phyloP scores from a whole-genome alignment of 495 filamentous ascomycete genomes.

The Bacidia gigantensis region DNA sequence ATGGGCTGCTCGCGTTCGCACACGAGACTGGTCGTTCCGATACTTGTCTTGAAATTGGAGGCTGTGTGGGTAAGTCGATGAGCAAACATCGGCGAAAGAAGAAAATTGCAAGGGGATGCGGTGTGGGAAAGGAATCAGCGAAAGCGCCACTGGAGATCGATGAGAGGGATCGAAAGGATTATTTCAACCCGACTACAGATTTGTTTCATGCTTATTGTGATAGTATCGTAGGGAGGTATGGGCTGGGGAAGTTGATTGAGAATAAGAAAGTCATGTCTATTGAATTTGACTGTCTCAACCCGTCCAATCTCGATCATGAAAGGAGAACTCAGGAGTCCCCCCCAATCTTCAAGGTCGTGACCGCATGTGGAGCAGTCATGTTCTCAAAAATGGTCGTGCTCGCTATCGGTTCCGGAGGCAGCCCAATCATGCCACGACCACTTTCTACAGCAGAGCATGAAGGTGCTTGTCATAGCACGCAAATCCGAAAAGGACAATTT shows the following conservation, averaged over 20 bases:
- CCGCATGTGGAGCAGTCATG: slow-evolving; percentile 30
- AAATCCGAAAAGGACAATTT: slow-evolving; percentile 32
- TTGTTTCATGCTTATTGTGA: slow-evolving; percentile 45
- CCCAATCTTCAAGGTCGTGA: slow-evolving; percentile 41
- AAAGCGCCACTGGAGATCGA: slow-evolving; percentile 34
- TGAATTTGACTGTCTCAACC: slow-evolving; percentile 23
- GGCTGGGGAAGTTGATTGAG: slow-evolving; percentile 32
- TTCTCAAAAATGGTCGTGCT: slow-evolving; percentile 40
- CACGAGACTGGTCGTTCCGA: slow-evolving; percentile 34
- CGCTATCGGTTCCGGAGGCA: slow-evolving; percentile 41
- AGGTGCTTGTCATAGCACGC: slow-evolving; percentile 41
- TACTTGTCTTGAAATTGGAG: slow-evolving; percentile 43
- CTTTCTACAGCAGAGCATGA: slow-evolving; percentile 27
- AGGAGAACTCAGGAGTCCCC: too few relatives aligned
- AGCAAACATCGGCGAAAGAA: slow-evolving; percentile 54
- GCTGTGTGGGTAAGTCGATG: slow-evolving; percentile 48
- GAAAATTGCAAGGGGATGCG: slow-evolving; percentile 16
- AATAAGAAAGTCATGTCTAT: slow-evolving; percentile 39
- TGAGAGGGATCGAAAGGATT: slow-evolving; percentile 51
- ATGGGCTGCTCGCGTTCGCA: slow-evolving; percentile 47
- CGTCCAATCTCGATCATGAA: neutral
- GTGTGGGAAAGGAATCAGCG: neutral
- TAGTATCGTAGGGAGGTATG: slow-evolving; percentile 38
- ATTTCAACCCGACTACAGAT: slow-evolving; percentile 42
- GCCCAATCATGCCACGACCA: slow-evolving; percentile 36